Percentiles rank a stretch among this genome's conserved stretches.
These are phyloP conservation scores for Serendipita indica DNA, from an alignment of 768 basidiomycete species.

Conservation along the genomic window DNA sequence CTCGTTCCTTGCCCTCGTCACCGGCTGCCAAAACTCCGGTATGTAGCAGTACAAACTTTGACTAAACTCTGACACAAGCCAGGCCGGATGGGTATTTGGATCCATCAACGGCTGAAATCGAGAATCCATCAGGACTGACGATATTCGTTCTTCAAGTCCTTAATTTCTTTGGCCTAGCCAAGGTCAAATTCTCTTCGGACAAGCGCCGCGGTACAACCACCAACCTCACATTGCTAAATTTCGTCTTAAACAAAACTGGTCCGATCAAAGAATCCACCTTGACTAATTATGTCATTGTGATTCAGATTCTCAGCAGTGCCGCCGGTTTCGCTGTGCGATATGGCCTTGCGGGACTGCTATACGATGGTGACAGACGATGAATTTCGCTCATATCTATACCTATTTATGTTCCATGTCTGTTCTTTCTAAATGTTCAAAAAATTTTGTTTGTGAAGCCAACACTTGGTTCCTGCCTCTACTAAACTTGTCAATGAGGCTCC, in stretches of 20 bases:
- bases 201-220: conserved; percentile 54
- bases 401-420: neutral
- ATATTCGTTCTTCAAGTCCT: conserved; percentile 43
- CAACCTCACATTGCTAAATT: conserved; percentile 86
- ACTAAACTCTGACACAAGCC: conserved; percentile 59
- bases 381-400: neutral
- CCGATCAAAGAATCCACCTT: conserved; percentile 76
- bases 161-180: conserved; percentile 47
- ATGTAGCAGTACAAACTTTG: neutral
- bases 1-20: conserved; percentile 90
- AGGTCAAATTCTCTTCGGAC: conserved; percentile 43
- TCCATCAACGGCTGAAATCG: conserved; percentile 55
- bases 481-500: conserved; percentile 44
- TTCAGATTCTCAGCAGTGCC: conserved; percentile 55
- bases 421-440: neutral
- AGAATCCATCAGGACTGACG: conserved; percentile 38
- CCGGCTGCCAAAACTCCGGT: conserved; percentile 55
- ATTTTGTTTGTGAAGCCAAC: neutral
- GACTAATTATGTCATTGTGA: conserved; percentile 4
- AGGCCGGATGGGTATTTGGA: conserved; percentile 27
- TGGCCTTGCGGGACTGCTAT: conserved; percentile 75
- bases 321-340: conserved; percentile 80
- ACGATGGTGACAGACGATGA: conserved; percentile 78
- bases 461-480: neutral
- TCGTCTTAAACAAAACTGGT: conserved; percentile 63